Base-by-base conservation (phyloP, 1,284 basidiomycete species). In the Vanrija sp. region DNA sequence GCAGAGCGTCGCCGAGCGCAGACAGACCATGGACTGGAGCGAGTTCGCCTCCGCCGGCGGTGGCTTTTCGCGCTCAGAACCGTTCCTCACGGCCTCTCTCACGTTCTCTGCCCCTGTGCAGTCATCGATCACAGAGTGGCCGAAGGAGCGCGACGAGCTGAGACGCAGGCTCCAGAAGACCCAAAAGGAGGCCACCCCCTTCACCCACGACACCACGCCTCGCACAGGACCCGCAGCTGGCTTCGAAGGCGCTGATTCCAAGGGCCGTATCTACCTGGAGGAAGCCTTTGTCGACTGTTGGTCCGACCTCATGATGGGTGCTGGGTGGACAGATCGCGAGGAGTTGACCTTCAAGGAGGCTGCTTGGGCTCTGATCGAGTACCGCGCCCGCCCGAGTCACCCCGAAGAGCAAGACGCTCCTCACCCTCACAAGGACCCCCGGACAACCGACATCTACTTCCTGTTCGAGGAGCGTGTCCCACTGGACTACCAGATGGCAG, bases 281-380 rank as follows among this genome's bases (percentile, higher is more conserved):
- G 89, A 92, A 72, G 83, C 87, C 0, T 93, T 94, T 71, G 66
- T 93, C 41, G 88, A 90, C 64, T 86, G 88, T 24, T 94, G 90
- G 75, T 88, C 86, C 63, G 90, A 94, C 72, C 76, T 94, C 43
- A 78, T 90, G 43, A 85, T 87, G 59, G 87, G 89, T 24, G 84
- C 84, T 20, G 86, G 85, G 0, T 89, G 87, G 87, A 81, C 84
- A 79, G 85, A 89, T 62, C 76, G 85, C 55, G 80, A 78, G 3
- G 88, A 89, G 66, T 80, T 85, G 60, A 79, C 85, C 4, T 88
- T 90, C 68, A 80, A 87, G 62, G 88, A 92, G 64, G 88, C 88
- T 59, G 89, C 89, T 66, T 94, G 89, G 89, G 88, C 86, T n/a
- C 65, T 95, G 78, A 83, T 91, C 54, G 89, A 92, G 70, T 92